Evolutionary conservation across 306 rosid genomes (phyloP).

Genomic region (Cicer chorassanicum): DNA sequence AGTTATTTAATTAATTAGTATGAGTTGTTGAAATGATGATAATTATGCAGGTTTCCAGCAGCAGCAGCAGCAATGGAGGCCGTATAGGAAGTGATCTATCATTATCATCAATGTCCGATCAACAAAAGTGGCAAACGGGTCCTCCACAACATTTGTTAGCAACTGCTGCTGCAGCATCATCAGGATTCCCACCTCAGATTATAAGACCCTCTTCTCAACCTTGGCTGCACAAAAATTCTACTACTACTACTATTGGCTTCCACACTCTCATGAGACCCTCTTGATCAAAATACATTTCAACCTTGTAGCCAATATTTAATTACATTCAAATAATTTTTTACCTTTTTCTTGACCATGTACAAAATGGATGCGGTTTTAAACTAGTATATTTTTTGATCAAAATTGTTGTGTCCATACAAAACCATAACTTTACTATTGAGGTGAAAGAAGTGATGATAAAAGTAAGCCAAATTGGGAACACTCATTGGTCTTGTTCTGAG

Average conservation of each 20-base stretch:
- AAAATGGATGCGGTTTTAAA: slow-evolving; percentile 38
- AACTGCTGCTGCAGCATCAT: slow-evolving; percentile 98
- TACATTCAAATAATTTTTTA: slow-evolving; percentile 30
- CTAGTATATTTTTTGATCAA: slow-evolving; percentile 5
- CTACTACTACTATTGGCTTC: slow-evolving; percentile 48
- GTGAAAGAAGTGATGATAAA: slow-evolving; percentile 6
- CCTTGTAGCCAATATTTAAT: slow-evolving; percentile 1
- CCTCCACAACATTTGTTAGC: slow-evolving; percentile 64
- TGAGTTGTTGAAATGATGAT: background rate
- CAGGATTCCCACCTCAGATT: slow-evolving; percentile 96
- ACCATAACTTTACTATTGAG: slow-evolving; percentile 48
- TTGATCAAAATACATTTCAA: slow-evolving; percentile 20
- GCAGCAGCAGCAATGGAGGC: slow-evolving; percentile 71
- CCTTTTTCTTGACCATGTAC: slow-evolving; percentile 47
- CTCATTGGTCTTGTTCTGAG: slow-evolving; percentile 49
- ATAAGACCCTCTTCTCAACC: slow-evolving; percentile 52
- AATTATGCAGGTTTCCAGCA: slow-evolving; percentile 61
- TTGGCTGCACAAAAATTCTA: slow-evolving; percentile 66
- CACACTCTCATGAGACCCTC: slow-evolving; percentile 68
- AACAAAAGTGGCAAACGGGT: slow-evolving; percentile 61
- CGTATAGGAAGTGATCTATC: slow-evolving; percentile 68
- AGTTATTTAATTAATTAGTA: background rate
- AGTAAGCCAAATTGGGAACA: slow-evolving; percentile 49
- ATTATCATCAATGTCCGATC: slow-evolving; percentile 59
- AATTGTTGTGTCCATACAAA: slow-evolving; percentile 9